Percentiles rank a stretch among this genome's conserved stretches.
Evolutionary conservation across 2,329 filamentous ascomycete genomes (phyloP).

Genomic region (Tolypocladium tundrense): DNA sequence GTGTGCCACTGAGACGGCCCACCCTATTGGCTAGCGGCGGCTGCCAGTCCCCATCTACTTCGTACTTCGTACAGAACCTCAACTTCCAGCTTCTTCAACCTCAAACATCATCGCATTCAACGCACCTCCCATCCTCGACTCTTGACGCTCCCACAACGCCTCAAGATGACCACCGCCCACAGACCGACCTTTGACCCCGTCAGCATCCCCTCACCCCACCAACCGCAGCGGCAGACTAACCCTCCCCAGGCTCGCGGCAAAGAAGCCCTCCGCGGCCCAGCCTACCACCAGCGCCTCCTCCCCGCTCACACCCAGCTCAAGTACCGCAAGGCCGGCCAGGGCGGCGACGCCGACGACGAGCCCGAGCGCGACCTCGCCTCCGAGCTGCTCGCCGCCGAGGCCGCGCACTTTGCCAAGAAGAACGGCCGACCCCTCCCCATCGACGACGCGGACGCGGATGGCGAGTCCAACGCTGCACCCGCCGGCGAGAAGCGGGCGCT

Average conservation of each 20-base stretch:
- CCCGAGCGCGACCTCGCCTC: conserved; percentile 69
- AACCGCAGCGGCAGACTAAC: conserved; percentile 13
- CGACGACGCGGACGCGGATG: conserved; percentile 36
- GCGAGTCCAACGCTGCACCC: conserved; percentile 7
- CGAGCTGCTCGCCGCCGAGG: conserved; percentile 82
- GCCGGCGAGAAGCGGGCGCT: conserved; percentile 45
- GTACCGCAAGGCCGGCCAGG: conserved; percentile 77
- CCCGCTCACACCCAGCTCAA: conserved; percentile 92
- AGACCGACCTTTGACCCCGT: conserved; percentile 96
- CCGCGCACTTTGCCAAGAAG: conserved; percentile 77
- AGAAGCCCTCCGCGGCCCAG: conserved; percentile 84
- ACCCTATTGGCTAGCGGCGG: neutral
- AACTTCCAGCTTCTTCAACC: neutral
- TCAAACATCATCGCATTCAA: neutral
- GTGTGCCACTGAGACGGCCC: neutral
- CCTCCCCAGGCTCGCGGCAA: conserved; percentile 68
- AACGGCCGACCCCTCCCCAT: conserved; percentile 39
- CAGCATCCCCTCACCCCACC: conserved; percentile 19
- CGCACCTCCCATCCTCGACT: neutral
- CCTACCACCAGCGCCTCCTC: conserved; percentile 91
- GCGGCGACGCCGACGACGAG: conserved; percentile 64
- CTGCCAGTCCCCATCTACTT: neutral
- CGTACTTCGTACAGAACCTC: neutral
- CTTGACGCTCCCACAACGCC: neutral
- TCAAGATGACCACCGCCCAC: conserved; percentile 54